Evolutionary conservation across 1,139 yeast genomes (phyloP).

Genomic region (Pichia sp.): DNA sequence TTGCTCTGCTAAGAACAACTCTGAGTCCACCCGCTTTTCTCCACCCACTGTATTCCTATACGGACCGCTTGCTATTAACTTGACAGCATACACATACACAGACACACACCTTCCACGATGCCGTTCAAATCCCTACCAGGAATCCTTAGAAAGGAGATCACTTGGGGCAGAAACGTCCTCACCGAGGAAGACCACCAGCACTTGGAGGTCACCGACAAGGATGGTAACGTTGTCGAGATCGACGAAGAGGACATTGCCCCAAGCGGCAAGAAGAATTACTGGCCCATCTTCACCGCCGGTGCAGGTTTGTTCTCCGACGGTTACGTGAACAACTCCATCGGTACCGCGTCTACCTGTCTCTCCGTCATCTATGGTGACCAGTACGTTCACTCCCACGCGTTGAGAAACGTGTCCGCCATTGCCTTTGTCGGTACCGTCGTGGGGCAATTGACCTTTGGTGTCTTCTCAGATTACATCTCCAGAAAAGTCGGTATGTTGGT

Average conservation of each 20-base stretch:
- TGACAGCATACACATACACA: background rate
- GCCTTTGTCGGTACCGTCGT: slow-evolving; percentile 88
- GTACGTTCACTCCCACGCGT: slow-evolving; percentile 60
- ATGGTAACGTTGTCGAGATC: slow-evolving; percentile 21
- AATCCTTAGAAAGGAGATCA: slow-evolving; percentile 39
- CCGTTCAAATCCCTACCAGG: slow-evolving; percentile 41
- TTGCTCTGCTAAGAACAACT: too few relatives aligned
- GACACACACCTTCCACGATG: slow-evolving; percentile 9
- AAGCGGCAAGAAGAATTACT: slow-evolving; percentile 28
- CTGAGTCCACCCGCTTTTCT: too few relatives aligned
- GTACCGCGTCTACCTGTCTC: slow-evolving; percentile 70
- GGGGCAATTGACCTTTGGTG: slow-evolving; percentile 79
- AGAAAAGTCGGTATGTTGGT: slow-evolving; percentile 78
- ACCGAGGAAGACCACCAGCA: slow-evolving; percentile 19
- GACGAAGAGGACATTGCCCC: slow-evolving; percentile 27
- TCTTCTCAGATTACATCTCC: slow-evolving; percentile 69
- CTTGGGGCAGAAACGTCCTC: slow-evolving; percentile 32
- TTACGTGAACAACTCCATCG: slow-evolving; percentile 77
- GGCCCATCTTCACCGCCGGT: slow-evolving; percentile 86
- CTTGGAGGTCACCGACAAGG: slow-evolving; percentile 18
- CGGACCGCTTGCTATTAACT: too few relatives aligned
- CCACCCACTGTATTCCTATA: too few relatives aligned
- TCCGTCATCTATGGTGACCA: slow-evolving; percentile 57
- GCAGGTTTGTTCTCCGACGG: slow-evolving; percentile 92
- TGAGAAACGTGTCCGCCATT: slow-evolving; percentile 76